Evolutionary conservation across 2,329 filamentous ascomycete genomes (phyloP), one percentile per base, ranked within the genome.

Genomic region (Fusarium vanettenii): DNA sequence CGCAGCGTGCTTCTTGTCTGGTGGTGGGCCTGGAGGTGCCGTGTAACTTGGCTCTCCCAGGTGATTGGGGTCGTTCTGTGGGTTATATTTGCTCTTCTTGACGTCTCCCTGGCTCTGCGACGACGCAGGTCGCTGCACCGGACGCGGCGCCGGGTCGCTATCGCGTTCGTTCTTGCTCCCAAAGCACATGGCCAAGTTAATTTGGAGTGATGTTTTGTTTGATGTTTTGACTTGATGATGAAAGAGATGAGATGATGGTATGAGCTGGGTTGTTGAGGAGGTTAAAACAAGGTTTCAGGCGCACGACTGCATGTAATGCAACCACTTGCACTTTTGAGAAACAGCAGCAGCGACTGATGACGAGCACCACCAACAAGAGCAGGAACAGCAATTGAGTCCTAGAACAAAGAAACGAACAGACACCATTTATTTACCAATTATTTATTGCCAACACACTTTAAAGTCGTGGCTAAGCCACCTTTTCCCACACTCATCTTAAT

Each of bases 121-220:
- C 2, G 76, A 71, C 5, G 67, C 68, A n/a, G 76, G 79, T n/a
- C 74, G 69, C 76, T 80, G 81, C 16, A 60, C 80, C 11, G 85
- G 86, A 33, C 85, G 81, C 4, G 87, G 82, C 9, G 85, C 81
- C 22, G 82, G 82, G 33, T 84, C 84, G 68, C 84, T 78, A 37
- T 80, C 78, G 60, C 79, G 76, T 59, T 84, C 82, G 66, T 86
- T 82, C 60, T 85, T 87, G 73, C 81, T 81, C 52, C 87, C 85
- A 74, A 89, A 89, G 79, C 87, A 89, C 87, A 89, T 89, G 56
- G 41, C 69, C 67, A 66, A 48, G 18, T 37, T 45, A 22, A 27
- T 27, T 43, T 29, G 50, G 33, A 39, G 31, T 45, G 31, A 59
- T 61, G 35, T 64, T 37, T 57, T 35, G 52, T 48, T 64, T 64